Percentiles rank a stretch among this genome's conserved stretches.
phyloP scores from a whole-genome alignment of 1,284 basidiomycete genomes.

The Sphagnurus paluster region DNA sequence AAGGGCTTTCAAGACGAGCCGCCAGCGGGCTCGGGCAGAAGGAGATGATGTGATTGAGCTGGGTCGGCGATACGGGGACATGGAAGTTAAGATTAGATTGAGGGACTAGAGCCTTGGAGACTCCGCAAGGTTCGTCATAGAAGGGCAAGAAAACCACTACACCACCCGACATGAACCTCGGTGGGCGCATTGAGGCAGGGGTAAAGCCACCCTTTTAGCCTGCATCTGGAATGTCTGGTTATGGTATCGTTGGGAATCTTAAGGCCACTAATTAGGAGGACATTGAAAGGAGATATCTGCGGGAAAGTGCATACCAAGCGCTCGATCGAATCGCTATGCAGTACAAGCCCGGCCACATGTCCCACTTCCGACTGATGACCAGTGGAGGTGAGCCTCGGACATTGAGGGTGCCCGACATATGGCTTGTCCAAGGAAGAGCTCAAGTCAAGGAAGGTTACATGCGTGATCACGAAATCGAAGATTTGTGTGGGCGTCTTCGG shows the following conservation, averaged over 20 bases:
- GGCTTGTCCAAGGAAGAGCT: too few species aligned
- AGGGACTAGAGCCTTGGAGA: constrained; percentile 1
- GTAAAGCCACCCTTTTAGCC: too few species aligned
- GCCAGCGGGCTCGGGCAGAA: constrained; percentile 36
- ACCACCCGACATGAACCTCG: constrained; percentile 4
- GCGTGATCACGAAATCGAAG: too few species aligned
- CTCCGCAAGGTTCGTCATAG: neutral
- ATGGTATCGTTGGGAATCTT: too few species aligned
- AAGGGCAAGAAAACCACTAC: neutral
- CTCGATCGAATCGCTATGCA: neutral
- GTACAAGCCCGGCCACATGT: constrained; percentile 3
- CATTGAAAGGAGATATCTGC: too few species aligned
- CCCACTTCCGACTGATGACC: neutral
- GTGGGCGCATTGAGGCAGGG: too few species aligned
- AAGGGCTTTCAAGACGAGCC: neutral
- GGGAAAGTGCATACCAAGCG: too few species aligned
- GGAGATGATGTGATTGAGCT: constrained; percentile 19
- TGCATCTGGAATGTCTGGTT: too few species aligned
- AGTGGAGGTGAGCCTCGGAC: neutral
- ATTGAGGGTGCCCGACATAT: constrained; percentile 1
- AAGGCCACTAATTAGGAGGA: too few species aligned
- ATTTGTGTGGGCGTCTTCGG: too few species aligned
- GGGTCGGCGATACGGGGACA: constrained; percentile 16
- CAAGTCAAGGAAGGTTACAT: too few species aligned
- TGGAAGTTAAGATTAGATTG: constrained; percentile 16